phyloP scores from a whole-genome alignment of 257 asterid species.

The Verbena officinalis region DNA sequence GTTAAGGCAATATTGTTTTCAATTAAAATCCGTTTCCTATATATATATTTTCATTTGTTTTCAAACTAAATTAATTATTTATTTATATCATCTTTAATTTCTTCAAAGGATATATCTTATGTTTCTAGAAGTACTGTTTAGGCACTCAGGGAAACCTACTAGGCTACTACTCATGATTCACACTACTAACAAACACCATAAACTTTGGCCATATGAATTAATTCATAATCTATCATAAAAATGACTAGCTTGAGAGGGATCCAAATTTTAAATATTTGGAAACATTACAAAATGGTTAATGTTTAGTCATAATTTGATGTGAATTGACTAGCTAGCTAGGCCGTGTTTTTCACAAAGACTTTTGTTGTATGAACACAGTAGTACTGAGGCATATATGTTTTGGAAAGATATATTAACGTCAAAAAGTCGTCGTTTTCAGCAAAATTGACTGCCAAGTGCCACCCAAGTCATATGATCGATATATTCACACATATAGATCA shows the following conservation, averaged over 20 bases:
- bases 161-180: too few species aligned
- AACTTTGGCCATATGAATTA: too few species aligned
- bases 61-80: neutral
- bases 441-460: slow-evolving; percentile 28
- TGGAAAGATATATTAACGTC: neutral
- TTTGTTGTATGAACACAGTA: slow-evolving; percentile 32
- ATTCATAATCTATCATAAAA: too few species aligned
- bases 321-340: slow-evolving; percentile 21
- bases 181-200: too few species aligned
- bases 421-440: slow-evolving; percentile 19
- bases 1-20: neutral
- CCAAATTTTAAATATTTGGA: too few species aligned
- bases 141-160: too few species aligned
- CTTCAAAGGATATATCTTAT: neutral
- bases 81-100: too few species aligned
- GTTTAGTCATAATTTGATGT: slow-evolving; percentile 19
- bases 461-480: neutral
- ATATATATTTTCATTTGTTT: neutral
- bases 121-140: too few species aligned
- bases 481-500: neutral
- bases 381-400: neutral
- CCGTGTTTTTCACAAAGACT: slow-evolving; percentile 14
- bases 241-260: too few species aligned
- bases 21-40: too few species aligned
- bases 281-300: neutral